Evolutionary conservation across 169 alveolate genomes (phyloP).

Genomic region (Toxoplasma gondii): DNA sequence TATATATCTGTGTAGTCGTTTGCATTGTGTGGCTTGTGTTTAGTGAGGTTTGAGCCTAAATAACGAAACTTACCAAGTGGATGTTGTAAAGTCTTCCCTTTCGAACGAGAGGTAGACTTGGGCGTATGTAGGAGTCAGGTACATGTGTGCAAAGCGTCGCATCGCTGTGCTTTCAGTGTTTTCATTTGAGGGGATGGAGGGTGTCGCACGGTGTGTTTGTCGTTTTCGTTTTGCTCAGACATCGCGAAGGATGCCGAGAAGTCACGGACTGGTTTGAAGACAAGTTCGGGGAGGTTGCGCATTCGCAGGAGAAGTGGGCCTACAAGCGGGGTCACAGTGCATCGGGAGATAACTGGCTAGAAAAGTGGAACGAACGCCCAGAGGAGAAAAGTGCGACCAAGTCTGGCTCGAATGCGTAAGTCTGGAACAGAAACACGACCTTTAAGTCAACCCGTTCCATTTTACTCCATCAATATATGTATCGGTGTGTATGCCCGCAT

Average conservation of each 20-base stretch:
- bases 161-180: too few species aligned
- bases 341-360: slow-evolving; percentile 59
- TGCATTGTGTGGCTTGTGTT: too few species aligned
- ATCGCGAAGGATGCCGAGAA: slow-evolving; percentile 32
- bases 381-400: slow-evolving; percentile 49
- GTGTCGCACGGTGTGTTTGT: neutral
- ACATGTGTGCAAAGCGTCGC: too few species aligned
- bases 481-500: too few species aligned
- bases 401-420: slow-evolving; percentile 56
- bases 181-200: too few species aligned
- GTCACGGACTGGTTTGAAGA: slow-evolving; percentile 64
- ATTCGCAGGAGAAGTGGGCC: slow-evolving; percentile 56
- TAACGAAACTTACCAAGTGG: too few species aligned
- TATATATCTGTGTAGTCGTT: too few species aligned
- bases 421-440: neutral
- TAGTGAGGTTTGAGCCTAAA: too few species aligned
- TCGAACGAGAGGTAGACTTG: too few species aligned
- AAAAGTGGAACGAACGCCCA: slow-evolving; percentile 50
- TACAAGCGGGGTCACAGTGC: slow-evolving; percentile 47
- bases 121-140: too few species aligned
- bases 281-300: slow-evolving; percentile 33
- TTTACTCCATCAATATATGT: too few species aligned
- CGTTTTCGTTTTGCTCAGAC: neutral
- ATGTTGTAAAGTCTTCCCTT: too few species aligned
- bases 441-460: neutral